These are phyloP conservation scores for Schizothecium vesticola DNA, from an alignment of 495 filamentous ascomycete species.

Conservation along the genomic window DNA sequence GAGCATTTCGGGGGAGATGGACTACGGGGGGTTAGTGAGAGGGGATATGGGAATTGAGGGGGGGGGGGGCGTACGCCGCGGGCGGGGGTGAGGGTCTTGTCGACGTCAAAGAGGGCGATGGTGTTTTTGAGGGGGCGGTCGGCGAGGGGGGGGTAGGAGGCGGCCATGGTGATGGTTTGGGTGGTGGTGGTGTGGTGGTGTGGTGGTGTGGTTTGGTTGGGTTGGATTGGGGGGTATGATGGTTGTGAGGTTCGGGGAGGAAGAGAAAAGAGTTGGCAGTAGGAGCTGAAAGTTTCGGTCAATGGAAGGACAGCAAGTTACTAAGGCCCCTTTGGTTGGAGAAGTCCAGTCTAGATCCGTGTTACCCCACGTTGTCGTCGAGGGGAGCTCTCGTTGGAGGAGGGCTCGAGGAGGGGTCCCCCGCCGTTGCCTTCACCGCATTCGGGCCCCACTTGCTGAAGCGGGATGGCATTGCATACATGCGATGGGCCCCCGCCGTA, in stretches of 20 bases:
- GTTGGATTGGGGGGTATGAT: background rate
- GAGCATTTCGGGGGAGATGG: constrained; percentile 74
- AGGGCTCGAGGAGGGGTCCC: no score
- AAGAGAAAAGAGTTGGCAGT: background rate
- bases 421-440: background rate
- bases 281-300: background rate
- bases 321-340: background rate
- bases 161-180: no score
- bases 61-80: constrained; percentile 51
- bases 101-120: constrained; percentile 89
- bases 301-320: background rate
- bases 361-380: background rate
- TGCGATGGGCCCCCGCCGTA: background rate
- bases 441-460: background rate
- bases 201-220: no score
- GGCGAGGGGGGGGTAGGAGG: constrained; percentile 63
- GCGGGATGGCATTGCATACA: background rate
- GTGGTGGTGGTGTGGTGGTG: no score
- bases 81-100: constrained; percentile 77
- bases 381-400: background rate
- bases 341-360: background rate
- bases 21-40: constrained; percentile 1
- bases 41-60: background rate
- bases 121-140: constrained; percentile 83
- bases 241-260: background rate